Base-by-base conservation (phyloP, 192 early-diverging fungal species). In the Backusella luteola region DNA sequence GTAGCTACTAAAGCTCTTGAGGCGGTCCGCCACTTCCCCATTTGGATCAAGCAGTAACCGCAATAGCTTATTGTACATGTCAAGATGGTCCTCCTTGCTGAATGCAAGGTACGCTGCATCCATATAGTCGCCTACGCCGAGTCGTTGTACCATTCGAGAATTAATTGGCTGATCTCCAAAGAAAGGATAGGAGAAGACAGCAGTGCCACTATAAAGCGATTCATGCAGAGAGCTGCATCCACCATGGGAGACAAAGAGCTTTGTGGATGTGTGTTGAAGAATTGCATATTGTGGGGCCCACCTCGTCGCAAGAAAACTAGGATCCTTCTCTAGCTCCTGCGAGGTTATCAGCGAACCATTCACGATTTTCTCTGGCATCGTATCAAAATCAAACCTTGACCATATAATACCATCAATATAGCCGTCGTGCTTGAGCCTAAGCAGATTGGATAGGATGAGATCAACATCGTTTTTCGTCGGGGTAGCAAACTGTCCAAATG, bases 371-470 rank as follows among this genome's bases (percentile, higher is more conserved):
- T 63, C 23, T 12, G 23, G 21, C 12, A 29, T 3, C 0, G 2
- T 23, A 29, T 23, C 11, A 26, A 21, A 63, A 63, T 63, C 12
- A 4, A 63, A 11, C 3, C 7, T 63, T 17, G 79, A 32, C 80
- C 83, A 84, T n/a, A 84, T 67, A 5, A 82, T 59, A 4, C 80
- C 83, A 68, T 84, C 80, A 46, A 84, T 15, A 36, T 52, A 39
- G 15, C 75, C 52, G 12, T 76, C 63, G 15, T 75, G 8, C 26
- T 29, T 26, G 3, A 63, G 56, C 11, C 26, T 63, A 4, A 63
- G 21, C 11, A 82, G 12, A 0, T 77, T 44, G 53, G 76, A 63
- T 36, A 79, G 49, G 14, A 84, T 19, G 21, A 75, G 63, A 36
- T 36, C 17, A 6, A 36, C 23, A 14, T 76, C 76, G 4, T 39